phyloP scores from a whole-genome alignment of 192 early-diverging fungal genomes.

The Phlyctochytrium planicorne region DNA sequence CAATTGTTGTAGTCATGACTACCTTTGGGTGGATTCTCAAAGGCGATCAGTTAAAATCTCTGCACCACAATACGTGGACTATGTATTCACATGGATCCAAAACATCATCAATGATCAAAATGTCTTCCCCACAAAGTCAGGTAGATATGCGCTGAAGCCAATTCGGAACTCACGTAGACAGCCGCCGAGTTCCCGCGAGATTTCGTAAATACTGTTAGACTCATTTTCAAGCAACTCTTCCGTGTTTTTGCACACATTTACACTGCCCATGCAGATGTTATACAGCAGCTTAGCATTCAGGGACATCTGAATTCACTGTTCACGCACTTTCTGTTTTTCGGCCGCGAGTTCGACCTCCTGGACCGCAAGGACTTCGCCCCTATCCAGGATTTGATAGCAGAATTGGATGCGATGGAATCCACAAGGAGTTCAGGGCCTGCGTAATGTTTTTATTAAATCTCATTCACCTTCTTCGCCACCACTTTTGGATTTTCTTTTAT shows the following conservation, averaged over 20 bases:
- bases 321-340: constrained; percentile 93
- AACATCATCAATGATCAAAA: constrained; percentile 83
- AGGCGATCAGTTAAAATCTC: constrained; percentile 79
- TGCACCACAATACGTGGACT: constrained; percentile 96
- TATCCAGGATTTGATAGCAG: constrained; percentile 72
- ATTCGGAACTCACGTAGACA: constrained; percentile 21
- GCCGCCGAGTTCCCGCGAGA: constrained; percentile 85
- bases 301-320: constrained; percentile 94
- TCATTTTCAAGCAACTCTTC: constrained; percentile 83
- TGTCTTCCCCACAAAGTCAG: constrained; percentile 90
- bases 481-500: constrained; percentile 55
- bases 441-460: constrained; percentile 36
- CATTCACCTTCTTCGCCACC: constrained; percentile 46
- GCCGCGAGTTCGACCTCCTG: constrained; percentile 87
- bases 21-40: constrained; percentile 87
- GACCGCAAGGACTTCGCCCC: constrained; percentile 88
- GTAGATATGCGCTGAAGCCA: constrained; percentile 35
- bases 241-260: constrained; percentile 94
- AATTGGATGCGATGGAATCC: constrained; percentile 19
- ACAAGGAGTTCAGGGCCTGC: background rate
- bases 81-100: constrained; percentile 84
- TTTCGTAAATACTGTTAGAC: constrained; percentile 63
- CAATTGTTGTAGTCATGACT: constrained; percentile 58
- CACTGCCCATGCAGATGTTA: constrained; percentile 82
- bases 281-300: constrained; percentile 80